Evolutionary conservation across 192 early-diverging fungal genomes (phyloP), one percentile per base, ranked within the genome.

Genomic region (Coemansia erecta): DNA sequence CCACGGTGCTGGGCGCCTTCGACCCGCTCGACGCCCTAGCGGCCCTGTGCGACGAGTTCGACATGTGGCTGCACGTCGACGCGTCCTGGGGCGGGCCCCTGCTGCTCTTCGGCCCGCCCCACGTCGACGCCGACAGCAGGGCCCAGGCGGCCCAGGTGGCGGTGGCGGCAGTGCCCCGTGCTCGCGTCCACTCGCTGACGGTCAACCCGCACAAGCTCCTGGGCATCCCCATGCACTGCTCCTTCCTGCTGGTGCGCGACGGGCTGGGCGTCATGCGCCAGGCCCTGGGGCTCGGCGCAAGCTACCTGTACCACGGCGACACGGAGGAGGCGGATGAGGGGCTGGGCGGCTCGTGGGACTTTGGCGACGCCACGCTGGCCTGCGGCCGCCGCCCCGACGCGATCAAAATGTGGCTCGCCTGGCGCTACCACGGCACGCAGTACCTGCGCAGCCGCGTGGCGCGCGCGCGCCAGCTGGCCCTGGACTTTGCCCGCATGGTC

Each of bases 181-280:
- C n/a, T n/a, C n/a, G 82, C 75, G 43, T 68, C 23, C 81, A 93
- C 57, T 86, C 89, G 23, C 73, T 92, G 31, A 86, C 86, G 1
- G 18, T 93, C 40, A 91, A 90, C 51, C 92, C 92, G 12, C 92
- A 93, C 79, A 93, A 93, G 66, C 79, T 93, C 60, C 69, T 93
- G 28, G 89, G 90, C 23, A 82, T 87, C 19, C 87, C 92, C 1
- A 61, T 89, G 33, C 90, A 92, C 69, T 93, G 92, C 67, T 90
- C 89, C 18, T 81, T 88, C 28, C 63, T 93, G 26, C 53, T 91
- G 13, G 78, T 89, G 12, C 73, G 74, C 15, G 76, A 85, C 48
- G 71, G 80, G 0, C 51, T 79, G 17, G 53, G 63, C 11, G 61
- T 81, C 24, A 84, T 93, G 77, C 75, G 75, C 1, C 60, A 70